Evolutionary conservation across 805 yeast genomes (phyloP), one percentile per base, ranked within the genome.

Genomic region (Metschnikowia similis): DNA sequence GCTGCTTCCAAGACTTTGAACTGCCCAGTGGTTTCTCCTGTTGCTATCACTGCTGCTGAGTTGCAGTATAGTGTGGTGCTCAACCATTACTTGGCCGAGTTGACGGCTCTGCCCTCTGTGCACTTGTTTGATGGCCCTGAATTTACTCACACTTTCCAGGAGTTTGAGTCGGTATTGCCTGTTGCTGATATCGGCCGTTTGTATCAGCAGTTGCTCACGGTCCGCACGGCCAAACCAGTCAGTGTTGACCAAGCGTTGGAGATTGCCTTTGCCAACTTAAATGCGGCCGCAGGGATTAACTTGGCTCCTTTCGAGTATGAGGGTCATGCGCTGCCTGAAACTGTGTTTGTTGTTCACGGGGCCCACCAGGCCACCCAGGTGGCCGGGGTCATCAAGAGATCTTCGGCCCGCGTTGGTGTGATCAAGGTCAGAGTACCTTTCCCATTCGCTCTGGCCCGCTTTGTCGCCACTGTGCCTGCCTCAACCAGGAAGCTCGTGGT

Each of bases 271-370:
- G 48, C 64, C 6, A 66, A 72, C 39, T 69, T 85, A 61, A 85
- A 85, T 69, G 56, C 69, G 16, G 65, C 75, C n/a, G 67, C 82
- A 16, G 84, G 83, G 34, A 73, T 85, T 13, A 53, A 66, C 14
- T 81, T 80, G 62, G 66, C 75, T 43, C 81, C 84, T 28, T 86
- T 87, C 61, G 89, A 87, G 66, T 89, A 85, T 67, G 69, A 65
- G 51, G 97, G 97, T 47, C 72, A 74, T 48, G 64, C 65, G 8
- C 66, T 74, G 48, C 84, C 96, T 8, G 80, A 80, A 41, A 81
- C 85, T 26, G 87, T 91, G n/a, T 84, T 87, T 65, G 92, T 90
- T 32, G 75, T 84, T n/a, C 83, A 86, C 56, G 96, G 96, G 26
- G 75, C 94, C 37, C 67, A 77, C 39, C 90, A 86, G 64, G 71